Evolutionary conservation across 1,284 basidiomycete genomes (phyloP).

Genomic region (Gomphus bonarii): DNA sequence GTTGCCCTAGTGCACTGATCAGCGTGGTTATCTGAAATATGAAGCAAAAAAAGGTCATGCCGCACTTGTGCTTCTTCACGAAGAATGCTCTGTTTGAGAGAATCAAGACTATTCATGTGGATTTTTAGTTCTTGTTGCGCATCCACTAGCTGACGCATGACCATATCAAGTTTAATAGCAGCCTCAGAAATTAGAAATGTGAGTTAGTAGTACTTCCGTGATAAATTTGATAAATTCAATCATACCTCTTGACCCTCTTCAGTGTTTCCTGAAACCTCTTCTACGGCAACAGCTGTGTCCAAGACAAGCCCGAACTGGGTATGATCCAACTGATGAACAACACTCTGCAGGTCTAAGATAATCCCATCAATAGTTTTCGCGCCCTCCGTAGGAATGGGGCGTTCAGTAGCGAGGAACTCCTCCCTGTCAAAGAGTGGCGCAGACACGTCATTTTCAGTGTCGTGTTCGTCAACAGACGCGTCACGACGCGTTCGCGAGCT

Average conservation of each 20-base stretch:
- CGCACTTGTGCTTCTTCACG: slow-evolving; percentile 46
- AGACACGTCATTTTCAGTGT: not conserved
- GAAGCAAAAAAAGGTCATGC: slow-evolving; percentile 12
- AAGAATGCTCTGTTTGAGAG: slow-evolving; percentile 44
- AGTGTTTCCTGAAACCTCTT: slow-evolving; percentile 44
- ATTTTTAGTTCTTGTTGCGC: slow-evolving; percentile 46
- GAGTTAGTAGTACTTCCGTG: not conserved
- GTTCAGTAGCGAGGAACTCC: slow-evolving; percentile 6
- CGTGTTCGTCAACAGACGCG: not conserved
- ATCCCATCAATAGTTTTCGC: slow-evolving; percentile 1
- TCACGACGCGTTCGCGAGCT: not conserved
- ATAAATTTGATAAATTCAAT: too few relatives aligned
- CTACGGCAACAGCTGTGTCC: slow-evolving; percentile 48
- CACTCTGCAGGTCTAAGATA: slow-evolving; percentile 1
- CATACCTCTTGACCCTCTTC: slow-evolving; percentile 43
- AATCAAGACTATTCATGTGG: slow-evolving; percentile 43
- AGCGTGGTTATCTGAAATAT: not conserved
- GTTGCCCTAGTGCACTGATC: slow-evolving; percentile 30
- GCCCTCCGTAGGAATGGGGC: slow-evolving; percentile 2
- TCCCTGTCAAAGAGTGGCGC: slow-evolving; percentile 7
- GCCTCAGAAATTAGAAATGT: not conserved
- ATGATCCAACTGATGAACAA: slow-evolving; percentile 27
- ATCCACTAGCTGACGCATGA: slow-evolving; percentile 61
- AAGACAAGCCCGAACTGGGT: slow-evolving; percentile 35
- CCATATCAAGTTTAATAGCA: slow-evolving; percentile 50